Percentiles rank a stretch among this genome's conserved stretches.
Evolutionary conservation across 116 monocot genomes (phyloP).

Genomic region (Trichopus zeylanicus): DNA sequence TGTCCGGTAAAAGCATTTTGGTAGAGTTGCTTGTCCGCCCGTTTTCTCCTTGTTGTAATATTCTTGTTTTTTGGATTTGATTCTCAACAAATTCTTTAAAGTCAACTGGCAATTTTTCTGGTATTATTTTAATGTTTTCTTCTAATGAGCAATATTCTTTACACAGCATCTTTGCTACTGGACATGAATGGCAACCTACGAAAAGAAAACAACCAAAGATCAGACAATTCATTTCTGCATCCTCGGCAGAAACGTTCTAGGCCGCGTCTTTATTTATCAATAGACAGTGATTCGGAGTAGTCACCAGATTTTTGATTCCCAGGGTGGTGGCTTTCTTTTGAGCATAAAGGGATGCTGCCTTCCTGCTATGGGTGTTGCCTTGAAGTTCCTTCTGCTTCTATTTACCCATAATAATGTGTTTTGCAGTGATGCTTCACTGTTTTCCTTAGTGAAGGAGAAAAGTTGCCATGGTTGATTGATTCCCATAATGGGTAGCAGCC

Average conservation of each 20-base stretch:
- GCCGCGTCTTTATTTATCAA: slow-evolving; percentile 45
- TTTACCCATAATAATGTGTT: neutral
- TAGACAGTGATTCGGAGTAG: slow-evolving; percentile 62
- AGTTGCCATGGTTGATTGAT: neutral
- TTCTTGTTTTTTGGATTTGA: no score
- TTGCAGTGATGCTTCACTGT: neutral
- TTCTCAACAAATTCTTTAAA: no score
- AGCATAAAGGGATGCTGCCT: neutral
- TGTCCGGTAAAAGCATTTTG: no score
- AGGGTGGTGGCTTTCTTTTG: neutral
- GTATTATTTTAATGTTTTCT: neutral
- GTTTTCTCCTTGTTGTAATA: no score
- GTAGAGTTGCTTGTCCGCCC: no score
- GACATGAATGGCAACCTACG: slow-evolving; percentile 40
- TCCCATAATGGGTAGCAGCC: neutral
- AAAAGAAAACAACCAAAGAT: slow-evolving; percentile 26
- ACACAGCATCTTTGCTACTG: slow-evolving; percentile 62
- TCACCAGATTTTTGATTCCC: neutral
- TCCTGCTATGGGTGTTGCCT: neutral
- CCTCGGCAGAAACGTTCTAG: slow-evolving; percentile 61
- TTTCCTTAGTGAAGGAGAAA: neutral
- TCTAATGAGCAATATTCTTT: neutral
- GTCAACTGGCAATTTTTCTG: neutral
- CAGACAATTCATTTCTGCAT: slow-evolving; percentile 53
- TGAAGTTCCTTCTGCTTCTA: no score